phyloP scores from a whole-genome alignment of 805 yeast species.

The Candida patagonica region DNA sequence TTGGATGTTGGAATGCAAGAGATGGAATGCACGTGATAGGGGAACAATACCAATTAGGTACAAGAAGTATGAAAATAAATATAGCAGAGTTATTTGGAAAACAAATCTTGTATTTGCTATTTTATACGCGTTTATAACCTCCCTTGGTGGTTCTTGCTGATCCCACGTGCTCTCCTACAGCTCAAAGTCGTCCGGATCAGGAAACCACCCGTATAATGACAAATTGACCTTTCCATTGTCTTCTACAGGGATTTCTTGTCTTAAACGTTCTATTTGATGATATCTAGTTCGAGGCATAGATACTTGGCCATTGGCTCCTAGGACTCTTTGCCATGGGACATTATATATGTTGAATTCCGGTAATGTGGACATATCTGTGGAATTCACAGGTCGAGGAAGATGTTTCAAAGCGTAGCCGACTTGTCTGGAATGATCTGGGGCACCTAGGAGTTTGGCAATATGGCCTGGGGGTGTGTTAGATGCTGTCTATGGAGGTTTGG shows the following conservation, averaged over 20 bases:
- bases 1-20: too few species aligned
- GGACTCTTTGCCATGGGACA: slow-evolving; percentile 79
- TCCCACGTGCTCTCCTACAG: slow-evolving; percentile 2
- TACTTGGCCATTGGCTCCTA: slow-evolving; percentile 53
- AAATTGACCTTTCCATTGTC: slow-evolving; percentile 34
- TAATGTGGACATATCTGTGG: slow-evolving; percentile 8
- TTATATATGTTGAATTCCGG: slow-evolving; percentile 25
- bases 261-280: slow-evolving; percentile 38
- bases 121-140: too few species aligned
- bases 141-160: too few species aligned
- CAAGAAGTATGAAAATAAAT: too few species aligned
- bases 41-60: too few species aligned
- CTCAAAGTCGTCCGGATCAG: slow-evolving; percentile 24
- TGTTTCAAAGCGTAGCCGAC: slow-evolving; percentile 66
- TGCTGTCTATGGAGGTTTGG: neutral
- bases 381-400: slow-evolving; percentile 26
- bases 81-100: too few species aligned
- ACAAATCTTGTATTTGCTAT: too few species aligned
- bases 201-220: slow-evolving; percentile 60
- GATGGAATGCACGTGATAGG: too few species aligned
- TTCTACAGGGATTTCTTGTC: slow-evolving; percentile 33
- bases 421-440: slow-evolving; percentile 61
- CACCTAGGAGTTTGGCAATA: slow-evolving; percentile 52
- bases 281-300: slow-evolving; percentile 37
- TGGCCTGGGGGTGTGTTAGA: slow-evolving; percentile 36